phyloP scores from a whole-genome alignment of 2,329 filamentous ascomycete species.

The Botryotinia convoluta region DNA sequence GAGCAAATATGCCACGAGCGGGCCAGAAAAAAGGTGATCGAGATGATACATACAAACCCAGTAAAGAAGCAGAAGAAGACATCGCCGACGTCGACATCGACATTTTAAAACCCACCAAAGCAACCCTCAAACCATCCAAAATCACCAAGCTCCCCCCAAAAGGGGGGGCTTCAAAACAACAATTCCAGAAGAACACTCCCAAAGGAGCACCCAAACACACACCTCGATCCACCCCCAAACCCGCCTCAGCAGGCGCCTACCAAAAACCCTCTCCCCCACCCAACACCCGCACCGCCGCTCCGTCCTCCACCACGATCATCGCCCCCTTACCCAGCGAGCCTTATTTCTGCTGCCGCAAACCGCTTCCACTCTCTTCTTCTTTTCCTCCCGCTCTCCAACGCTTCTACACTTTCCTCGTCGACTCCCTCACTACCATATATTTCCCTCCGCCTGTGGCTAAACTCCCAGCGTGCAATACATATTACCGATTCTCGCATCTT shows the following conservation, averaged over 20 bases:
- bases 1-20: slow-evolving; percentile 7
- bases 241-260: neutral
- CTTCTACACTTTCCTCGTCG: slow-evolving; percentile 12
- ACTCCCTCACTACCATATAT: neutral
- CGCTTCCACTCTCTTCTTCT: neutral
- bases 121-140: neutral
- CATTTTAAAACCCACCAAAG: neutral
- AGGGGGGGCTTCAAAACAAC: neutral
- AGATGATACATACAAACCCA: slow-evolving; percentile 2
- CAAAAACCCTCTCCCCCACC: neutral
- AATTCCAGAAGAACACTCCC: neutral
- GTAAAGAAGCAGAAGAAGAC: neutral
- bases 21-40: neutral
- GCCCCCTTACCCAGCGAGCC: neutral
- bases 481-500: slow-evolving; percentile 14
- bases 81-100: neutral
- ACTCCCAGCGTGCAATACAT: neutral
- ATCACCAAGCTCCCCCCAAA: neutral
- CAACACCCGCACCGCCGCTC: neutral
- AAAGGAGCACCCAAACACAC: slow-evolving; percentile 2
- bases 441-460: neutral
- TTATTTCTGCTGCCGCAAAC: neutral
- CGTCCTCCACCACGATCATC: neutral
- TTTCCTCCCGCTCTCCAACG: neutral
- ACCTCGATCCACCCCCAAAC: neutral